A percentile compares a stretch with the other conserved stretches of the same genome.
phyloP scores from a whole-genome alignment of 2,329 filamentous ascomycete genomes.

The Sordariomycetes sp. region DNA sequence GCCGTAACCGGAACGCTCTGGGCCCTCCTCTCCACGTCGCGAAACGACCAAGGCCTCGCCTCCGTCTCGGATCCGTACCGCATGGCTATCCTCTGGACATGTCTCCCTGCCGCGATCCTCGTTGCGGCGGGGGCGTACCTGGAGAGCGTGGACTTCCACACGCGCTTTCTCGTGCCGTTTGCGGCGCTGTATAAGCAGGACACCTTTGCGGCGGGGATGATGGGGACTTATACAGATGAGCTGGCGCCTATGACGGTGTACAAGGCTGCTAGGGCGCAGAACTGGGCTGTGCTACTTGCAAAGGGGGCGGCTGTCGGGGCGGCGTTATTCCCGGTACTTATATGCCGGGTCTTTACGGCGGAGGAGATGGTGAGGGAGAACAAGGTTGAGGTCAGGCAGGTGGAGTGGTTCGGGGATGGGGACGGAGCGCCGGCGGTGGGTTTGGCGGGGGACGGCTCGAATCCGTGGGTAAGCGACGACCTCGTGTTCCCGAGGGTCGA shows the following conservation, averaged over 20 bases:
- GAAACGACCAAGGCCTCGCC: slow-evolving; percentile 8
- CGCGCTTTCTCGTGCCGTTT: slow-evolving; percentile 13
- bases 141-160: slow-evolving; percentile 13
- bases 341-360: slow-evolving; percentile 14
- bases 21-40: slow-evolving; percentile 10
- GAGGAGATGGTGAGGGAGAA: slow-evolving; percentile 9
- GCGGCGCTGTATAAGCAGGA: slow-evolving; percentile 11
- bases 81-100: slow-evolving; percentile 11
- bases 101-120: slow-evolving; percentile 13
- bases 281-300: slow-evolving; percentile 15
- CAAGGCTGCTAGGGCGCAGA: slow-evolving; percentile 12
- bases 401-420: slow-evolving; percentile 10
- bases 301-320: slow-evolving; percentile 13
- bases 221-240: slow-evolving; percentile 14
- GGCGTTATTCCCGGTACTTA: slow-evolving; percentile 15
- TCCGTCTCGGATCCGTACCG: not conserved
- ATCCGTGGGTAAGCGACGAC: slow-evolving; percentile 13
- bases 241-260: slow-evolving; percentile 11
- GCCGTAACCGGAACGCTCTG: slow-evolving; percentile 11
- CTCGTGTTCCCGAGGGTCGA: slow-evolving; percentile 11
- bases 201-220: slow-evolving; percentile 12
- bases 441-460: slow-evolving; percentile 10
- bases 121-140: slow-evolving; percentile 10
- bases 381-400: slow-evolving; percentile 10
- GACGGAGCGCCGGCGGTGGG: slow-evolving; percentile 8